These are phyloP conservation scores for Bassia scoparia DNA, from an alignment of 148 eudicot genomes.

Conservation along the genomic window DNA sequence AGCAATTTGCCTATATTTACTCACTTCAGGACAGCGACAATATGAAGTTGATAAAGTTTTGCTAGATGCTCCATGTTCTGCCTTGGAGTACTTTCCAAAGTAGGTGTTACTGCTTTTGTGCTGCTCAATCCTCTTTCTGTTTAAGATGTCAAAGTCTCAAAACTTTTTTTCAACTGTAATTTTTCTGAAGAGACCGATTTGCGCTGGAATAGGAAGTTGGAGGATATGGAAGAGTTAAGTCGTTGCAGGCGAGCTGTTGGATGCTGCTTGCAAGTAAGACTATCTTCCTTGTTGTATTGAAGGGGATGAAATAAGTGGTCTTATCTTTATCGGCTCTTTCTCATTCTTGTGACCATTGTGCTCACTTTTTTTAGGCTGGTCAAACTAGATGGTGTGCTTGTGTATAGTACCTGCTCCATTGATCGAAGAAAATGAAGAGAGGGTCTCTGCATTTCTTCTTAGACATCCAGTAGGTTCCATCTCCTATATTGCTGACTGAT, in stretches of 20 bases:
- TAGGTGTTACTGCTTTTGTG: conserved; percentile 19
- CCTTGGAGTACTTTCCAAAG: conserved; percentile 94
- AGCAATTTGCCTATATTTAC: not conserved
- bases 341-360: not conserved
- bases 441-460: conserved; percentile 73
- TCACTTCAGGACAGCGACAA: conserved; percentile 37
- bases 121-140: not conserved
- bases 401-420: conserved; percentile 92
- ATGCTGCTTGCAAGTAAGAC: conserved; percentile 78
- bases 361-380: conserved; percentile 55
- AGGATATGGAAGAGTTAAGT: conserved; percentile 85
- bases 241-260: conserved; percentile 77
- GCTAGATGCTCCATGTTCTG: conserved; percentile 96
- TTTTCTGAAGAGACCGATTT: conserved; percentile 70
- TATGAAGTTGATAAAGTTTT: conserved; percentile 64
- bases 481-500: conserved; percentile 6
- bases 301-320: not conserved
- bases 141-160: not conserved
- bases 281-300: conserved; percentile 11
- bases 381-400: conserved; percentile 72
- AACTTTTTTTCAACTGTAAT: not conserved
- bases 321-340: not conserved
- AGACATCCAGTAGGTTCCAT: conserved; percentile 57
- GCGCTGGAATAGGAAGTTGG: conserved; percentile 88
- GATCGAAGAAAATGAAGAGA: conserved; percentile 94